Conservation (phyloP, 371 early-diverging fungal species). For the Mucor plumbeus region DNA sequence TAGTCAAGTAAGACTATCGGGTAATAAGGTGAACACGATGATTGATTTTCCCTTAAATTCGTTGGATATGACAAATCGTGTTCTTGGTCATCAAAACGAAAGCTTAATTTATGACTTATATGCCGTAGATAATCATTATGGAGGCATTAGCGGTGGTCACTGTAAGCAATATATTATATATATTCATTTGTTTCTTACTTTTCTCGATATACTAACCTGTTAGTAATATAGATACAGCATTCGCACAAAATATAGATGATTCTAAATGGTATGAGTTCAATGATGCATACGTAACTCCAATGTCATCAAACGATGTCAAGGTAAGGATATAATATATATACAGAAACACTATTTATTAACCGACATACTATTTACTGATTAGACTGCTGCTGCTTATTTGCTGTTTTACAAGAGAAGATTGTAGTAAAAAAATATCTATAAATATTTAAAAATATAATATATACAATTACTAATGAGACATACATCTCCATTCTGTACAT, state of each 20-base stretch:
- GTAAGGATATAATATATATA: constrained; percentile 26
- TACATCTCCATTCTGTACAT: no score
- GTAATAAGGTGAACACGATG: constrained; percentile 64
- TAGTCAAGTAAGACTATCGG: constrained; percentile 60
- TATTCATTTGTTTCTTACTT: constrained; percentile 9
- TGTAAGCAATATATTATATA: constrained; percentile 56
- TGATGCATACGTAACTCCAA: constrained; percentile 76
- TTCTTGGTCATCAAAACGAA: constrained; percentile 20
- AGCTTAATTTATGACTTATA: constrained; percentile 80
- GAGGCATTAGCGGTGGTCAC: constrained; percentile 91
- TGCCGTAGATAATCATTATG: constrained; percentile 91
- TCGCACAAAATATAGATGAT: constrained; percentile 73
- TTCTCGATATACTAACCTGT: not conserved
- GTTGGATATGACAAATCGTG: constrained; percentile 42
- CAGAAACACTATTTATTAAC: constrained; percentile 22
- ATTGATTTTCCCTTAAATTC: constrained; percentile 67
- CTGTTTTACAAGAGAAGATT: constrained; percentile 30
- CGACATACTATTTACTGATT: not conserved
- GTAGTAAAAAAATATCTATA: not conserved
- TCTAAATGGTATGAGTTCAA: constrained; percentile 88
- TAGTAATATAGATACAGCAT: constrained; percentile 75
- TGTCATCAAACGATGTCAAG: constrained; percentile 58
- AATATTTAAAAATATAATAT: no score
- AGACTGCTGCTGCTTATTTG: constrained; percentile 80
- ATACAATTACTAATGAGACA: no score